phyloP scores from a whole-genome alignment of 2,329 filamentous ascomycete species.

The Fusarium tjaetaba region DNA sequence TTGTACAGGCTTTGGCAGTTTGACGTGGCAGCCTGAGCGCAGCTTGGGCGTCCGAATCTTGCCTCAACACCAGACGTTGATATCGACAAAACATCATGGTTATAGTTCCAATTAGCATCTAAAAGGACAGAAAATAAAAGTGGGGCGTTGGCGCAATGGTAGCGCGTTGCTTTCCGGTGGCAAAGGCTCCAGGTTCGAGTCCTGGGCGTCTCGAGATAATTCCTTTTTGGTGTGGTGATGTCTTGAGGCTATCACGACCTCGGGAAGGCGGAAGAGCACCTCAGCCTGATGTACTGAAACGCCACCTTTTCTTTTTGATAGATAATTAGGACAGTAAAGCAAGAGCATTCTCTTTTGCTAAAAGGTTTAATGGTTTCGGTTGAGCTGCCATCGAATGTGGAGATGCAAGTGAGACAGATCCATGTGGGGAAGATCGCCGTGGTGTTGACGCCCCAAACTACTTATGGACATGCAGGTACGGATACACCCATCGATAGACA shows the following conservation, averaged over 20 bases:
- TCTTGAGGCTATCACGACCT: too few species aligned
- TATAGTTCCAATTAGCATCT: neutral
- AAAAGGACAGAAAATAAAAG: too few species aligned
- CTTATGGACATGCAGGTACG: neutral
- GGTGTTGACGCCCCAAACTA: neutral
- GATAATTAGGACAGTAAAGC: too few species aligned
- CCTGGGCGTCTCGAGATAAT: conserved; percentile 40
- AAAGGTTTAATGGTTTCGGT: accelerated
- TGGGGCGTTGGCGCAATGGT: conserved; percentile 34
- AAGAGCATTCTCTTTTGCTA: too few species aligned
- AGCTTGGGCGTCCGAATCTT: too few species aligned
- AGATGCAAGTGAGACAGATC: neutral
- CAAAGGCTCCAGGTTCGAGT: conserved; percentile 50
- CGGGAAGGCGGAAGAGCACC: too few species aligned
- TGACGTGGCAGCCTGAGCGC: too few species aligned
- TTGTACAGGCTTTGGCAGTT: too few species aligned
- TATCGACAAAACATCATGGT: accelerated
- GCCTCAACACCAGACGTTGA: neutral
- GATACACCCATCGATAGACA: neutral
- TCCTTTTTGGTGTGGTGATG: neutral
- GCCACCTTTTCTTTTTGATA: too few species aligned
- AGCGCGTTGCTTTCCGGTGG: conserved; percentile 50
- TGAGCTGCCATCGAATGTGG: neutral
- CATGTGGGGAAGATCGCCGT: neutral
- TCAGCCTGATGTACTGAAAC: too few species aligned